Conservation (phyloP, 2,329 filamentous ascomycete species). For the Raffaelea arxii region DNA sequence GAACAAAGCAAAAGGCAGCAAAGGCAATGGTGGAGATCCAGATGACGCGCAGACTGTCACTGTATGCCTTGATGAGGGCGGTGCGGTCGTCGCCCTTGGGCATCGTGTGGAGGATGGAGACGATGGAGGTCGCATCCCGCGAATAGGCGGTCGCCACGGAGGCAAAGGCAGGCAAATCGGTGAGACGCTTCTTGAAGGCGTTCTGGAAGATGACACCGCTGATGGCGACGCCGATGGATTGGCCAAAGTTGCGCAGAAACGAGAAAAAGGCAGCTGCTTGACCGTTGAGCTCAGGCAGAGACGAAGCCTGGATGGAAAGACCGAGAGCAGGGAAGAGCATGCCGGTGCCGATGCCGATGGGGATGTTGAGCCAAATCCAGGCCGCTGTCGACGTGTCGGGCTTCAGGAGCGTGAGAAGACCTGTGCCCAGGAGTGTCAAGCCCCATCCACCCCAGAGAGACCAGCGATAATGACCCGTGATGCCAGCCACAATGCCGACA, state of each 20-base stretch:
- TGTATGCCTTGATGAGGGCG: constrained; percentile 31
- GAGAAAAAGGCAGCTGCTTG: constrained; percentile 29
- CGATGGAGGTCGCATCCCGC: constrained; percentile 44
- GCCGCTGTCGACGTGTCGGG: constrained; percentile 15
- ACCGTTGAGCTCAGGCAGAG: constrained; percentile 24
- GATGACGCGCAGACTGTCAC: constrained; percentile 41
- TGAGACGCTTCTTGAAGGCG: constrained; percentile 10
- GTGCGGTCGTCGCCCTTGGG: constrained; percentile 26
- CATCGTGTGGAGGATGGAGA: constrained; percentile 43
- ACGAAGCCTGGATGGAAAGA: constrained; percentile 28
- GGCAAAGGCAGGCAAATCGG: constrained; percentile 8
- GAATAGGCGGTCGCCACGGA: constrained; percentile 32
- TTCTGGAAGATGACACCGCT: constrained; percentile 32
- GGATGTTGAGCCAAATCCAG: constrained; percentile 25
- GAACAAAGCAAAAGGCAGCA: constrained; percentile 36
- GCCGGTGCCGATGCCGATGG: constrained; percentile 26
- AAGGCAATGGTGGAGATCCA: constrained; percentile 44
- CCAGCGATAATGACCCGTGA: constrained; percentile 21
- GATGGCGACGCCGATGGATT: constrained; percentile 30
- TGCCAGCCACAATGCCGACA: constrained; percentile 12
- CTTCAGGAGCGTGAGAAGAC: constrained; percentile 14
- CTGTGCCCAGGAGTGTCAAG: constrained; percentile 15
- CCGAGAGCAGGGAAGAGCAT: constrained; percentile 28
- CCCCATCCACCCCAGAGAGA: constrained; percentile 18
- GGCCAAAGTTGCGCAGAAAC: constrained; percentile 30